Conservation (phyloP, 176 grass and related monocot genomes). For the Carex kokanica region DNA sequence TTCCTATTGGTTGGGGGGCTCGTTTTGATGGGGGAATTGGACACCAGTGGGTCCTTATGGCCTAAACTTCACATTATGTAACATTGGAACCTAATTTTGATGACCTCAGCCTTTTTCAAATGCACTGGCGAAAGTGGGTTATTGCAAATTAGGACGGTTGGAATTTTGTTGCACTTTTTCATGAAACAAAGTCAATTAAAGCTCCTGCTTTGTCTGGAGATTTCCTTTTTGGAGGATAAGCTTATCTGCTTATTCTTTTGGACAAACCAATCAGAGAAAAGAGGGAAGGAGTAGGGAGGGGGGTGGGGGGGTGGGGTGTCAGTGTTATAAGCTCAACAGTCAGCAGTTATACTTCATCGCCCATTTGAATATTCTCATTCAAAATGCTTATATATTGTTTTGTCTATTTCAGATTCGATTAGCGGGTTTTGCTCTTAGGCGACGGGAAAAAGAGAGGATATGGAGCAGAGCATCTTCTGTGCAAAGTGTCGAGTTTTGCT, state of each 20-base stretch:
- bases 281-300: background rate
- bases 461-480: slow-evolving; percentile 61
- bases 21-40: background rate
- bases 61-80: slow-evolving; percentile 24
- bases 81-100: slow-evolving; percentile 23
- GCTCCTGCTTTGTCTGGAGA: slow-evolving; percentile 9
- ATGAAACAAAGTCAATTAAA: slow-evolving; percentile 28
- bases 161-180: slow-evolving; percentile 16
- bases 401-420: slow-evolving; percentile 19
- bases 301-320: background rate
- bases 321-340: background rate
- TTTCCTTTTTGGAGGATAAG: slow-evolving; percentile 22
- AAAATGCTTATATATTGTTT: slow-evolving; percentile 15
- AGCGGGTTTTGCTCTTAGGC: slow-evolving; percentile 3
- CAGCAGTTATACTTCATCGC: background rate
- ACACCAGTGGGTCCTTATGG: slow-evolving; percentile 19
- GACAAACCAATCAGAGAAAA: background rate
- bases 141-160: slow-evolving; percentile 17
- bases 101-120: slow-evolving; percentile 11
- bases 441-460: slow-evolving; percentile 46
- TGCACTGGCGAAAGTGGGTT: slow-evolving; percentile 10
- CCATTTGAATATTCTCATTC: background rate
- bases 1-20: background rate
- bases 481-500: slow-evolving; percentile 69
- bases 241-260: slow-evolving; percentile 17